Conservation (phyloP, 805 yeast species). For the Candida quercuum region DNA sequence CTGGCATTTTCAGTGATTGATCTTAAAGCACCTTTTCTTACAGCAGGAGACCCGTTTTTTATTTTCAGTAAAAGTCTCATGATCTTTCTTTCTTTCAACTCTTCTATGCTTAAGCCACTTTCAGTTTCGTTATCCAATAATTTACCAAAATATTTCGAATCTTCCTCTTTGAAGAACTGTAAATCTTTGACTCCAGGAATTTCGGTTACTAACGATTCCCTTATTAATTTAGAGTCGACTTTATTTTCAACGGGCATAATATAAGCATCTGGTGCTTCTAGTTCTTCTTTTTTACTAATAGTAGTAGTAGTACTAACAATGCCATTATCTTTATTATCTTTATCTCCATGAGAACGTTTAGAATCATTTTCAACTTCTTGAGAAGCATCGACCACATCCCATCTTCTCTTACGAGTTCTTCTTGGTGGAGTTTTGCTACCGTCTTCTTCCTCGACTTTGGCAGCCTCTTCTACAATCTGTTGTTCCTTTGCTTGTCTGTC, state of each 20-base stretch:
- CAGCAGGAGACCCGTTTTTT: conserved; percentile 70
- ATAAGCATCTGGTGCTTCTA: conserved; percentile 23
- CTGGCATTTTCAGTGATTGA: conserved; percentile 58
- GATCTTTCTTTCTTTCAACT: conserved; percentile 52
- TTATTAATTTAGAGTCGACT: conserved; percentile 22
- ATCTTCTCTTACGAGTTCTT: conserved; percentile 18
- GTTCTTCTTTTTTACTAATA: background rate
- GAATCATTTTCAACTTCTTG: conserved; percentile 13
- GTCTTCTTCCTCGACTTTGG: background rate
- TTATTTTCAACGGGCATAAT: conserved; percentile 47
- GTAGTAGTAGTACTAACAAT: too few relatives aligned
- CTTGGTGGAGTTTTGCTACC: conserved; percentile 26
- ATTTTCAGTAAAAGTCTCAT: conserved; percentile 60
- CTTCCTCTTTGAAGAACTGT: conserved; percentile 66
- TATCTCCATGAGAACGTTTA: conserved; percentile 29
- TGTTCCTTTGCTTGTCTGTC: too few relatives aligned
- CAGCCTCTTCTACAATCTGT: background rate
- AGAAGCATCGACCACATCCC: conserved; percentile 21
- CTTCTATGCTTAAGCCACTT: conserved; percentile 40
- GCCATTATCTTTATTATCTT: conserved; percentile 8
- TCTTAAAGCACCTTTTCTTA: conserved; percentile 66
- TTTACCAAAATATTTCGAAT: conserved; percentile 64
- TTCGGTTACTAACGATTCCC: conserved; percentile 41
- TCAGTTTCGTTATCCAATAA: conserved; percentile 34
- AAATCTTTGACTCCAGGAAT: conserved; percentile 64